Evolutionary conservation across 2,329 filamentous ascomycete genomes (phyloP).

Genomic region (Lachnellula suecica): DNA sequence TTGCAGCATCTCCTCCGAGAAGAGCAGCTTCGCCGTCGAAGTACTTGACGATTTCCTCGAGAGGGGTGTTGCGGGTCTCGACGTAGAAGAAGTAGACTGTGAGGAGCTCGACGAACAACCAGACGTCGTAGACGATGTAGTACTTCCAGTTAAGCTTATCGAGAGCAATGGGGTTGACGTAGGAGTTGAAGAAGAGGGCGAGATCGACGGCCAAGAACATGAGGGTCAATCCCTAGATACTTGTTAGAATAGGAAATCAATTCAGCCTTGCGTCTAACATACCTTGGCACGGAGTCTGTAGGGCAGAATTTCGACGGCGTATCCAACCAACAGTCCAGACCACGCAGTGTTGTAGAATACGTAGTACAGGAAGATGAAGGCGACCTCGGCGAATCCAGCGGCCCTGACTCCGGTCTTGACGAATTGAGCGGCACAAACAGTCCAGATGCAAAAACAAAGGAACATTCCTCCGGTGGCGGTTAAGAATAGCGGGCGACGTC

Average conservation of each 20-base stretch:
- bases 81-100: slow-evolving; percentile 36
- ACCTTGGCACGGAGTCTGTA: slow-evolving; percentile 30
- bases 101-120: slow-evolving; percentile 27
- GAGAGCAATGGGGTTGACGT: slow-evolving; percentile 43
- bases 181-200: slow-evolving; percentile 44
- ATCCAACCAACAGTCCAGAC: slow-evolving; percentile 28
- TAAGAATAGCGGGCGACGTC: slow-evolving; percentile 28
- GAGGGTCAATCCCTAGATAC: slow-evolving; percentile 35
- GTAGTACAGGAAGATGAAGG: slow-evolving; percentile 50
- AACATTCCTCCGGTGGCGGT: slow-evolving; percentile 25
- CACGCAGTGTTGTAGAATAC: slow-evolving; percentile 40
- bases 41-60: slow-evolving; percentile 45
- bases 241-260: not conserved
- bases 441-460: slow-evolving; percentile 21
- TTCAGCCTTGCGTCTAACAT: not conserved
- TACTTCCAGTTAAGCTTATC: slow-evolving; percentile 40
- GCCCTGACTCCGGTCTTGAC: slow-evolving; percentile 8
- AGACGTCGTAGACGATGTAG: slow-evolving; percentile 42
- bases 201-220: slow-evolving; percentile 44
- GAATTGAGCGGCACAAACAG: slow-evolving; percentile 22
- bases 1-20: slow-evolving; percentile 24
- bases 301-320: slow-evolving; percentile 30
- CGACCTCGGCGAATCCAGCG: slow-evolving; percentile 32
- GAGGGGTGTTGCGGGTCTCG: slow-evolving; percentile 42
- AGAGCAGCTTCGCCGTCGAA: slow-evolving; percentile 44